A percentile compares a stretch with the other conserved stretches of the same genome.
Evolutionary conservation across 345 rosid genomes (phyloP).

Genomic region (Populus pruinosa): DNA sequence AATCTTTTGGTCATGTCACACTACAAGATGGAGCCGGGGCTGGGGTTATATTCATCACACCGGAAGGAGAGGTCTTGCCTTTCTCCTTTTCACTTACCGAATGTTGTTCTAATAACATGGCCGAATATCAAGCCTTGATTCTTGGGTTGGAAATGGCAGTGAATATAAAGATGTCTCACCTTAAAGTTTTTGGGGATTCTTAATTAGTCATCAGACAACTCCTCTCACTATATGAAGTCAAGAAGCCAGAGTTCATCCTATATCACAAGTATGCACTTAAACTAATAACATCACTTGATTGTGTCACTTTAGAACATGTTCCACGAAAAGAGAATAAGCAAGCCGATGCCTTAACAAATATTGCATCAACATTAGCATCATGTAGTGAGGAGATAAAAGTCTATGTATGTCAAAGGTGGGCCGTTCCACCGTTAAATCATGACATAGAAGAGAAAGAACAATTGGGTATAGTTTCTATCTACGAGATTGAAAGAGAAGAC

Average conservation of each 20-base stretch:
- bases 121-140: not conserved
- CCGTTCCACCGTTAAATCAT: too few species aligned
- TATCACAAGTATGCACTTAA: not conserved
- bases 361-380: too few species aligned
- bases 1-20: too few species aligned
- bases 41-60: not conserved
- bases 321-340: too few species aligned
- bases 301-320: too few species aligned
- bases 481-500: too few species aligned
- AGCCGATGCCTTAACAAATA: too few species aligned
- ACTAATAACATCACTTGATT: too few species aligned
- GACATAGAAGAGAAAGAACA: too few species aligned
- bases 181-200: not conserved
- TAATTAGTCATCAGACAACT: not conserved
- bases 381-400: too few species aligned
- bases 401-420: too few species aligned
- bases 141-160: not conserved
- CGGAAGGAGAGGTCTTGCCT: not conserved
- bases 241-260: not conserved
- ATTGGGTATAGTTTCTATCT: too few species aligned
- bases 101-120: not conserved
- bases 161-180: not conserved
- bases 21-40: not conserved
- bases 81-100: not conserved
- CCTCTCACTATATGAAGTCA: not conserved